Conservation (phyloP, 2,329 filamentous ascomycete genomes). For the Penicillium vulpinum region DNA sequence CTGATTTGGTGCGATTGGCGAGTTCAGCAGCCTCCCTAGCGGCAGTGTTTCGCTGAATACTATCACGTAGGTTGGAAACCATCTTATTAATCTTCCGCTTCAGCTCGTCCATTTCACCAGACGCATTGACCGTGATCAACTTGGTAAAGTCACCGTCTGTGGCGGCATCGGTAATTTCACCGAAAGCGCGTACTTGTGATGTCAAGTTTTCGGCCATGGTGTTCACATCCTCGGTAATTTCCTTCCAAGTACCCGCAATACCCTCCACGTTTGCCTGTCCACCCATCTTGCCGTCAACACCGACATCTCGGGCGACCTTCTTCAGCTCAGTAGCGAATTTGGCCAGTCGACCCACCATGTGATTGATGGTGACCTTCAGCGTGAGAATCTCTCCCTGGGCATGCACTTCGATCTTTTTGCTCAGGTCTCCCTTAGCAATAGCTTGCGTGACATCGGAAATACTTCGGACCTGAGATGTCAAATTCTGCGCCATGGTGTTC, state of each 20-base stretch:
- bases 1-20: constrained; percentile 97
- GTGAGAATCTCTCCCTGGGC: constrained; percentile 93
- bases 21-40: constrained; percentile 94
- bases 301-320: constrained; percentile 91
- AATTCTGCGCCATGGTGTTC: constrained; percentile 66
- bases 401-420: constrained; percentile 91
- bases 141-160: constrained; percentile 98
- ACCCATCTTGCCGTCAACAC: constrained; percentile 97
- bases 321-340: constrained; percentile 97
- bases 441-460: constrained; percentile 94
- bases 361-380: constrained; percentile 94
- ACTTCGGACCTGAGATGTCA: constrained; percentile 72
- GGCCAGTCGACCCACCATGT: constrained; percentile 95
- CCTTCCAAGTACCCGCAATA: constrained; percentile 93
- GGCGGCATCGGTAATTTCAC: constrained; percentile 96
- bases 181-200: constrained; percentile 95
- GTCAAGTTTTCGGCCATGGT: constrained; percentile 87
- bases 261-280: constrained; percentile 93
- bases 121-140: constrained; percentile 93
- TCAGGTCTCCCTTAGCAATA: constrained; percentile 94
- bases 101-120: constrained; percentile 97
- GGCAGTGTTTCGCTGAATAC: constrained; percentile 93
- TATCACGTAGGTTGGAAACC: constrained; percentile 93
- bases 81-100: constrained; percentile 99
- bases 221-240: constrained; percentile 96